Evolutionary conservation across 371 early-diverging fungal genomes (phyloP), one percentile per base, ranked within the genome.

Genomic region (Mortierella sp.): DNA sequence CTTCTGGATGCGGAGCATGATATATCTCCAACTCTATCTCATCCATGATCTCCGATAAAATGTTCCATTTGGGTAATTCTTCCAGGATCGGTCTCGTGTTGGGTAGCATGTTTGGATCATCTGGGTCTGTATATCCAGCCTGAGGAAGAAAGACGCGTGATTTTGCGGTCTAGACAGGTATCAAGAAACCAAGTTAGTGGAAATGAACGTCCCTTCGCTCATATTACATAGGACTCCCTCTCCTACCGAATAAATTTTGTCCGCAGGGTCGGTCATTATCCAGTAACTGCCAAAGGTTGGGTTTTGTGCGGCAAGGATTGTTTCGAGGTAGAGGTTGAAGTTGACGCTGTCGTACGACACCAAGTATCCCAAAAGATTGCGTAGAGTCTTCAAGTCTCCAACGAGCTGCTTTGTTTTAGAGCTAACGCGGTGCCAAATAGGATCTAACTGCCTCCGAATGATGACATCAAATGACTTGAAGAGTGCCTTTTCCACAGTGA

Each of bases 11-110:
- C 49, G 59, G 64, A 23, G 43, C 58, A 53, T 64, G 67, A 30
- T 72, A 54, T 73, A 64, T 85, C 43, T 88, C 90, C 16, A 82
- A 43, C 58, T 91, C 88, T 13, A 98, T 91, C 58, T 96, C 96
- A 21, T 86, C 70, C 51, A 98, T 69, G 0, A 95, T 83, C 10
- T 86, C 84, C 0, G 72, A 78, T 21, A 98, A 58, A 2, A 90
- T 82, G n/a, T 73, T 70, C 94, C 97, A 97, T 78, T 98, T 98
- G 2, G 98, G 98, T 26, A 90, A 90, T 49, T 93, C 95, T 69
- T 98, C 98, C 27, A 96, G 70, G 13, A 90, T 87, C 0, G 94
- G 88, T 50, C 84, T 81, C 43, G 92, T 83, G 21, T 83, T 80
- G 0, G 86, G 83, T 0, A 94, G 92, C 21, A 93, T 65, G 13